Conservation (phyloP, 768 basidiomycete species). For the Suillus ampliporus region DNA sequence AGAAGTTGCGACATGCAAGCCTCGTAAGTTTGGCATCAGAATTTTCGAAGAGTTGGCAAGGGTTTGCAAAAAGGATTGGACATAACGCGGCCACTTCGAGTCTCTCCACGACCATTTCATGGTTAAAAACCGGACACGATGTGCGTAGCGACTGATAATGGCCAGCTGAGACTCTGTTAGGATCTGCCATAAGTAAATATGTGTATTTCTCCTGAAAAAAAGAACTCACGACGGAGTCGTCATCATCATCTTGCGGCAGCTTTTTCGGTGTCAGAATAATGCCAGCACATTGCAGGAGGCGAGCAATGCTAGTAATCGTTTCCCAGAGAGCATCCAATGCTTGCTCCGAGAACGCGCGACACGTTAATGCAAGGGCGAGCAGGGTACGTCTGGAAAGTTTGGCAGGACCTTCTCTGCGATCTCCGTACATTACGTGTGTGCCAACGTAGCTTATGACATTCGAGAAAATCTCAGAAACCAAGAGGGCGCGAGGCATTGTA, state of each 20-base stretch:
- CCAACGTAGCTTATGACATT: neutral
- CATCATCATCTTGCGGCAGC: neutral
- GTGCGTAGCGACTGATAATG: neutral
- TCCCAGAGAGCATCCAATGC: neutral
- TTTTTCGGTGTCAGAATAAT: neutral
- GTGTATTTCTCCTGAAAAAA: neutral
- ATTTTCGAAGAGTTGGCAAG: neutral
- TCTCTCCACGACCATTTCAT: too few relatives aligned
- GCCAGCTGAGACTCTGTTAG: neutral
- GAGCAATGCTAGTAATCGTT: neutral
- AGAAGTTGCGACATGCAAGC: neutral
- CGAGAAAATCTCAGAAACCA: neutral
- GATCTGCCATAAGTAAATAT: neutral
- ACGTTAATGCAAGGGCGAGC: neutral
- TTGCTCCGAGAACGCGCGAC: neutral
- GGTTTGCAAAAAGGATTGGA: neutral
- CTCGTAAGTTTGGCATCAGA: neutral
- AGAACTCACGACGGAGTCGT: neutral
- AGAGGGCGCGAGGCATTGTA: neutral
- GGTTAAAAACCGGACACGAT: neutral
- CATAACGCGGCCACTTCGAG: too few relatives aligned
- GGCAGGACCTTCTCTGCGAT: too few relatives aligned
- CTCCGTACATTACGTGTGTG: too few relatives aligned
- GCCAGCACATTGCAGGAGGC: neutral
- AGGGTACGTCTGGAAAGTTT: too few relatives aligned